Percentiles rank a stretch among this genome's conserved stretches.
Evolutionary conservation across 2,329 filamentous ascomycete genomes (phyloP).

Genomic region (Penicillium fuscoglaucum): DNA sequence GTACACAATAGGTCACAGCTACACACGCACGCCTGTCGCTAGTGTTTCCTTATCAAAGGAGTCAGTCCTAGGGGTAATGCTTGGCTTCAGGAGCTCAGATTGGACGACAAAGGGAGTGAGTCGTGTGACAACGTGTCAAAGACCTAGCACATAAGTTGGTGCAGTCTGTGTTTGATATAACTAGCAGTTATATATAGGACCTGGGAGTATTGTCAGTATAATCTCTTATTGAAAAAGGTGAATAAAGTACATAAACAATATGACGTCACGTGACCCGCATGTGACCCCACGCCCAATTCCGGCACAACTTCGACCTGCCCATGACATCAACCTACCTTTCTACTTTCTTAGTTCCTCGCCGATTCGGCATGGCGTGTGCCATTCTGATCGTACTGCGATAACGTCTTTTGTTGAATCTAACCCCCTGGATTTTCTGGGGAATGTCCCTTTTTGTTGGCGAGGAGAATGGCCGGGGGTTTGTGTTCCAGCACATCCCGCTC

Average conservation of each 20-base stretch:
- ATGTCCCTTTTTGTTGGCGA: background rate
- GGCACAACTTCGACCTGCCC: slow-evolving; percentile 8
- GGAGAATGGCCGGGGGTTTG: background rate
- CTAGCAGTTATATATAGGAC: too few relatives aligned
- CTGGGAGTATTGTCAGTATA: background rate
- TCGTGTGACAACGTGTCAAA: background rate
- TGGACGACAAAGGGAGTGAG: background rate
- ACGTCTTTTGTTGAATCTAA: background rate
- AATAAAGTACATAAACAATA: too few relatives aligned
- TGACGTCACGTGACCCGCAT: background rate
- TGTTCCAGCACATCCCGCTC: slow-evolving; percentile 12
- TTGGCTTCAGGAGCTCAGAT: background rate
- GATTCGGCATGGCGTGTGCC: background rate
- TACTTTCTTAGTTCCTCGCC: background rate
- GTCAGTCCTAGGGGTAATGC: background rate
- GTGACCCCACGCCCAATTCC: slow-evolving; percentile 9
- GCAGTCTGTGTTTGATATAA: too few relatives aligned
- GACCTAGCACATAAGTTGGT: background rate
- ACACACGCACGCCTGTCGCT: background rate
- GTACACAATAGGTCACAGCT: background rate
- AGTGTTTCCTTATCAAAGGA: background rate
- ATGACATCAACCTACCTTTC: slow-evolving; percentile 11
- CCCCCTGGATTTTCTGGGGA: background rate
- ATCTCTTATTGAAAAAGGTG: background rate
- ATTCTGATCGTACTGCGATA: background rate